Percentiles rank a stretch among this genome's conserved stretches.
Evolutionary conservation across 441 rosid species (phyloP).

Genomic region (Erodium texanum): DNA sequence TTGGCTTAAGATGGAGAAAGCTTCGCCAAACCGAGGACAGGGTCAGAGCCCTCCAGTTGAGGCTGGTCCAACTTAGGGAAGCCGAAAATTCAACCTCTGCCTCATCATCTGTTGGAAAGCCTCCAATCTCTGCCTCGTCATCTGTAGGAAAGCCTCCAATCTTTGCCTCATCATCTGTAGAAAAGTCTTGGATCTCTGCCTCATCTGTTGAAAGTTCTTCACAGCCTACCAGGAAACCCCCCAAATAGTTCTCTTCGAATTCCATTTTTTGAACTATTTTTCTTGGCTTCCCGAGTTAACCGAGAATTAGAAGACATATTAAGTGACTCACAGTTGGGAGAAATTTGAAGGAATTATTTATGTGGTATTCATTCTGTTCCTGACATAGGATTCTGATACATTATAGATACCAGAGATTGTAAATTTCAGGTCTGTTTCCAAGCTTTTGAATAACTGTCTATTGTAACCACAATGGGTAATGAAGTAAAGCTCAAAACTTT

Average conservation of each 20-base stretch:
- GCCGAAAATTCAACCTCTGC: constrained; percentile 45
- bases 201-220: constrained; percentile 11
- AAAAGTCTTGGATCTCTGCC: too few relatives aligned
- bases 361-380: neutral
- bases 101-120: constrained; percentile 21
- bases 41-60: constrained; percentile 63
- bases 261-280: neutral
- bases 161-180: constrained; percentile 28
- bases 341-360: too few relatives aligned
- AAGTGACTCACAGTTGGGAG: too few relatives aligned
- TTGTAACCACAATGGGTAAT: neutral
- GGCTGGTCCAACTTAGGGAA: constrained; percentile 47
- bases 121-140: constrained; percentile 37
- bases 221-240: constrained; percentile 20
- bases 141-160: constrained; percentile 36
- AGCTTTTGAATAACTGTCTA: neutral
- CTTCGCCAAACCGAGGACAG: constrained; percentile 85
- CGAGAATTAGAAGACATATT: too few relatives aligned
- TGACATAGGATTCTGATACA: neutral
- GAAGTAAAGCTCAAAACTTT: neutral
- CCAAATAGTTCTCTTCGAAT: constrained; percentile 10
- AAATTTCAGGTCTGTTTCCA: neutral
- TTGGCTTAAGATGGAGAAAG: constrained; percentile 69
- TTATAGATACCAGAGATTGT: neutral
- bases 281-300: neutral